A percentile compares a stretch with the other conserved stretches of the same genome.
phyloP scores from a whole-genome alignment of 176 grass and related monocot species.

The Hsuehochloa calcarea region DNA sequence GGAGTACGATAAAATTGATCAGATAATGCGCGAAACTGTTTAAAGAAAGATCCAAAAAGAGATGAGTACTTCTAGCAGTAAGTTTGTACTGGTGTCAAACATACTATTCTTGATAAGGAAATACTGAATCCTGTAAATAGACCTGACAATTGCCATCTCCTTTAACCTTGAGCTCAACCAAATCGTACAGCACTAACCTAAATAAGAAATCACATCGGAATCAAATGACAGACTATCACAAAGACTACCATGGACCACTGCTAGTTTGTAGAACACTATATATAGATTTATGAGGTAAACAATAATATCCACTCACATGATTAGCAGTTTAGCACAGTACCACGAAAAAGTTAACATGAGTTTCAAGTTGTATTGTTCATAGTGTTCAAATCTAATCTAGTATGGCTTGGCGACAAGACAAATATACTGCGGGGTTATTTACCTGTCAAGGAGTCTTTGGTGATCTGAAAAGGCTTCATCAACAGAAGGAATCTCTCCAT shows the following conservation, averaged over 20 bases:
- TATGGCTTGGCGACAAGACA: neutral
- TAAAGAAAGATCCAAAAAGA: neutral
- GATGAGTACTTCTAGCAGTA: neutral
- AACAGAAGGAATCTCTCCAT: slow-evolving; percentile 73
- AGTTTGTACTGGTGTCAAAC: neutral
- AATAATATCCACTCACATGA: neutral
- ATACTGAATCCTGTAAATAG: neutral
- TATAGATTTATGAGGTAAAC: neutral
- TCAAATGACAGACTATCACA: neutral
- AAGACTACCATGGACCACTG: neutral
- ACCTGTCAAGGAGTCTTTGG: slow-evolving; percentile 87
- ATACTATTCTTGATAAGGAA: neutral
- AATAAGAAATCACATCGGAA: neutral
- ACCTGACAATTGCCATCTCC: slow-evolving; percentile 99
- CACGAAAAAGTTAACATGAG: neutral
- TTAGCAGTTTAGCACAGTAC: neutral
- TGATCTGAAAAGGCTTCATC: slow-evolving; percentile 93
- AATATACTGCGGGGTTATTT: neutral
- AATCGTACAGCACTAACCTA: slow-evolving; percentile 76
- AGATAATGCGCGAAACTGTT: slow-evolving; percentile 79
- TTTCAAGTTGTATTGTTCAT: neutral
- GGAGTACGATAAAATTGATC: slow-evolving; percentile 84
- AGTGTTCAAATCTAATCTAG: neutral
- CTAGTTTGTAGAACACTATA: neutral
- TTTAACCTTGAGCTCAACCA: slow-evolving; percentile 81